Evolutionary conservation across 306 rosid species (phyloP).

Genomic region (Spatholobus suberectus): DNA sequence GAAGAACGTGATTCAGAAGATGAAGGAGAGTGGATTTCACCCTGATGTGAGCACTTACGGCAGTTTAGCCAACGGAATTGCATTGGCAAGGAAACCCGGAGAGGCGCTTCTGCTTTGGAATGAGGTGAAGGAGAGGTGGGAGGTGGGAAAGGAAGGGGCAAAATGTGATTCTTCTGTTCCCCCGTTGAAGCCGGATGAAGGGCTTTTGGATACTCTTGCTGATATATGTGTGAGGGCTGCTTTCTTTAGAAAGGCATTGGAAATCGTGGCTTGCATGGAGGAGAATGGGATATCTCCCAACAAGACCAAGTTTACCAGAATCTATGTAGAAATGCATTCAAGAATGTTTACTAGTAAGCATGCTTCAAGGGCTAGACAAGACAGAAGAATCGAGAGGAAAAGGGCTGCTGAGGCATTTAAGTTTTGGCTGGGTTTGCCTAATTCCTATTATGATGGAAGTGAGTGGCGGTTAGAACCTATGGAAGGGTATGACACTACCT

Average conservation of each 20-base stretch:
- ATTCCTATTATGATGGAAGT: constrained; percentile 95
- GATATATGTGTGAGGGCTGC: constrained; percentile 98
- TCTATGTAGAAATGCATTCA: constrained; percentile 99
- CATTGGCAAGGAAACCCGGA: constrained; percentile 91
- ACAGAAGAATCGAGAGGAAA: constrained; percentile 86
- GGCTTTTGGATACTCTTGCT: constrained; percentile 84
- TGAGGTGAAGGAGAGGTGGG: constrained; percentile 92
- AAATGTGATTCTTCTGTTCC: constrained; percentile 59
- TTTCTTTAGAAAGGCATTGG: constrained; percentile 88
- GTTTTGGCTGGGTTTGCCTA: constrained; percentile 97
- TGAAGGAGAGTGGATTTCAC: constrained; percentile 78
- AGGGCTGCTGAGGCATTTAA: constrained; percentile 99
- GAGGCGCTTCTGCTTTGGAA: constrained; percentile 96
- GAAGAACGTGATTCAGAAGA: constrained; percentile 72
- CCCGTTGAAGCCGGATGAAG: constrained; percentile 87
- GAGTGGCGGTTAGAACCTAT: constrained; percentile 88
- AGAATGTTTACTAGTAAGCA: constrained; percentile 98
- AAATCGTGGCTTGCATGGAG: constrained; percentile 99
- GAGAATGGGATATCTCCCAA: constrained; percentile 91
- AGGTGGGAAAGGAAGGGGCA: constrained; percentile 41
- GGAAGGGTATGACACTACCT: constrained; percentile 60
- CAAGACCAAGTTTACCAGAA: constrained; percentile 88
- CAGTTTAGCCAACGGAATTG: constrained; percentile 80
- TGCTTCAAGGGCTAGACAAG: constrained; percentile 93
- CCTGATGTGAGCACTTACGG: constrained; percentile 92